phyloP scores from a whole-genome alignment of 192 early-diverging fungal genomes.

The Linnemannia elongata region DNA sequence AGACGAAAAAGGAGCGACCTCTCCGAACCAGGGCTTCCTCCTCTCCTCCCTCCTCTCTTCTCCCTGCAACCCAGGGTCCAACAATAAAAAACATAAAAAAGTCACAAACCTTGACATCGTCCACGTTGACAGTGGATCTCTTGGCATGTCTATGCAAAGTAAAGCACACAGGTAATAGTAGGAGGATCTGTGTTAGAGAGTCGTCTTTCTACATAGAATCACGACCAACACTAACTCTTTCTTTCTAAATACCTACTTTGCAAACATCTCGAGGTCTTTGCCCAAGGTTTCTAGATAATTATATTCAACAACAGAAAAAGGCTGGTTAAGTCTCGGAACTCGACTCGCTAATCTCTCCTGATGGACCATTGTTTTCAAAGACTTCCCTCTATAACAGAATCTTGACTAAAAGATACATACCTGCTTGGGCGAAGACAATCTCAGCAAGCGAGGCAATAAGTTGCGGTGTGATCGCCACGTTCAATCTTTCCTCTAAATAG shows the following conservation, averaged over 20 bases:
- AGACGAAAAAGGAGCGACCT: neutral
- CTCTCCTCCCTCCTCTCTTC: no score
- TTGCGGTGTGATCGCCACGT: slow-evolving; percentile 50
- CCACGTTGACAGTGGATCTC: slow-evolving; percentile 53
- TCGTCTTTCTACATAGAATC: no score
- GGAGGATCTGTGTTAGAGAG: no score
- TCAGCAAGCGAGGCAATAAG: slow-evolving; percentile 60
- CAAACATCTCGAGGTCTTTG: slow-evolving; percentile 57
- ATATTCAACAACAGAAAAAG: neutral
- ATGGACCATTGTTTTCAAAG: neutral
- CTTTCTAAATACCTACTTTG: slow-evolving; percentile 34
- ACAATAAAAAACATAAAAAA: neutral
- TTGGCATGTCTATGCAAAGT: slow-evolving; percentile 52
- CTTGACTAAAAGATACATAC: slow-evolving; percentile 9
- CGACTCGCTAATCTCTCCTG: neutral
- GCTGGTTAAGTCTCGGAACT: neutral
- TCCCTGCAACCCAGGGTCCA: neutral
- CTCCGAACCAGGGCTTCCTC: no score
- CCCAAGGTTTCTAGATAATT: slow-evolving; percentile 51
- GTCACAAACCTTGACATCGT: slow-evolving; percentile 59
- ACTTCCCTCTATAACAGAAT: neutral
- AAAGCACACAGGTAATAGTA: neutral
- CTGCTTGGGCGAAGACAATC: slow-evolving; percentile 54
- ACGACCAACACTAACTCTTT: neutral
- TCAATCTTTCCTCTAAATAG: slow-evolving; percentile 29